Evolutionary conservation across 345 rosid species (phyloP), one percentile per base, ranked within the genome.

Genomic region (Barbarea vulgaris): DNA sequence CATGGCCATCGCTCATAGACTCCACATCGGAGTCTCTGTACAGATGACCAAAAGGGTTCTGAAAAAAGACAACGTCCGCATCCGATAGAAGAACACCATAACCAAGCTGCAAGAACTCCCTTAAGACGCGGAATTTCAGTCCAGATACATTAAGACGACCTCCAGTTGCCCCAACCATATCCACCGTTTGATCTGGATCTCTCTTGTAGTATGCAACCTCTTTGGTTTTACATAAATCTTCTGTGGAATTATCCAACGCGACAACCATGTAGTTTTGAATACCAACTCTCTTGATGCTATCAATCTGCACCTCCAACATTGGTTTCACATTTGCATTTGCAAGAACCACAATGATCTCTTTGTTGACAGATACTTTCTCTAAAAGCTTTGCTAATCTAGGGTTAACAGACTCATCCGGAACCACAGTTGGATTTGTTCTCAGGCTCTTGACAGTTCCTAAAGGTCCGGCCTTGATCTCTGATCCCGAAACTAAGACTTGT

Each of bases 21-120:
- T 89, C 98, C 15, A 94, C 93, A 55, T 94, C 97, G 18, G 94
- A 91, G 79, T 94, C 97, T 44, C 96, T 88, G 54, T 85, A 80
- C 0, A 91, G 86, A 82, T 87, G 81, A 77, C 83, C 67, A 73
- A 93, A 93, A 5, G 98, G 98, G 77, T 94, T 87, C 81, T 88
- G 96, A 54, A 89, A 67, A 65, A 80, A 89, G 4, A 93, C 82
- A 54, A 93, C 84, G 74, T 93, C 98, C 19, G 88, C 80, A 76
- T 88, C 91, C 0, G 96, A 91, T 21, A 93, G 87, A 70, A 91
- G 97, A 75, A 91, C 95, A 48, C 91, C 74, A 54, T 88, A 91
- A 7, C 97, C 97, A 56, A 93, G 86, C 84, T 91, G 97, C 87
- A 91, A 77, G 80, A 93, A 91, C 84, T 93, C 98, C 75, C 98